A percentile compares a stretch with the other conserved stretches of the same genome.
Evolutionary conservation across 495 filamentous ascomycete species (phyloP).

Genomic region (Penicillium coprophilum): DNA sequence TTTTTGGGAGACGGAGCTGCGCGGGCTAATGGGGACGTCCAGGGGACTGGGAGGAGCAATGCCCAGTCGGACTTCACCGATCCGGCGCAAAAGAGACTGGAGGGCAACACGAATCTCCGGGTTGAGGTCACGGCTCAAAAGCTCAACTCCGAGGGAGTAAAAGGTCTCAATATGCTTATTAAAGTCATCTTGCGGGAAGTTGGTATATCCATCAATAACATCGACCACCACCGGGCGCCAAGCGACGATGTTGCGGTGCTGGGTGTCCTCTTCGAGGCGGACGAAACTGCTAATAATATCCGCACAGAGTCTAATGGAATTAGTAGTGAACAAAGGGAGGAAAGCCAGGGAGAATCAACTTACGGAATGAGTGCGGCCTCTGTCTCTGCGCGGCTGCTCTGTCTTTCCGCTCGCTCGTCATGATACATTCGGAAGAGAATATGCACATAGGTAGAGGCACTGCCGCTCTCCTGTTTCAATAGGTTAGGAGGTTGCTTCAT

Average conservation of each 20-base stretch:
- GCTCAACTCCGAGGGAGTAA: slow-evolving; percentile 80
- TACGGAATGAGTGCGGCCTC: slow-evolving; percentile 89
- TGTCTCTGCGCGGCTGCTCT: slow-evolving; percentile 71
- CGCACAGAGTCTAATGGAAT: slow-evolving; percentile 63
- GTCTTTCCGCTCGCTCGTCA: slow-evolving; percentile 79
- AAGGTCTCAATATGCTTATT: slow-evolving; percentile 74
- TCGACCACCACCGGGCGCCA: slow-evolving; percentile 98
- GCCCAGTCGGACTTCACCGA: slow-evolving; percentile 80
- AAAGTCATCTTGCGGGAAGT: slow-evolving; percentile 83
- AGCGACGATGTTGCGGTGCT: slow-evolving; percentile 92
- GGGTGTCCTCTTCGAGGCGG: slow-evolving; percentile 84
- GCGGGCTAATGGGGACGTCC: slow-evolving; percentile 47
- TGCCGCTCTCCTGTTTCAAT: slow-evolving; percentile 95
- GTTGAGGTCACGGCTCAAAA: slow-evolving; percentile 80
- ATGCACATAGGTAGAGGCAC: slow-evolving; percentile 87
- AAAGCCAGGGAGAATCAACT: slow-evolving; percentile 27
- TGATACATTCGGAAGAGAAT: slow-evolving; percentile 97
- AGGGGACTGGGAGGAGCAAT: slow-evolving; percentile 44
- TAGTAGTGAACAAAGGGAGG: slow-evolving; percentile 12
- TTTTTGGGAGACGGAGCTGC: slow-evolving; percentile 42
- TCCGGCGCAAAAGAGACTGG: slow-evolving; percentile 69
- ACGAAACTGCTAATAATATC: slow-evolving; percentile 87
- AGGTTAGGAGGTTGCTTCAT: slow-evolving; percentile 99
- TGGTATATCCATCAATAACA: slow-evolving; percentile 91
- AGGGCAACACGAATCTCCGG: slow-evolving; percentile 74